phyloP scores from a whole-genome alignment of 1,139 yeast species.

The Suhomyces atakaporum region DNA sequence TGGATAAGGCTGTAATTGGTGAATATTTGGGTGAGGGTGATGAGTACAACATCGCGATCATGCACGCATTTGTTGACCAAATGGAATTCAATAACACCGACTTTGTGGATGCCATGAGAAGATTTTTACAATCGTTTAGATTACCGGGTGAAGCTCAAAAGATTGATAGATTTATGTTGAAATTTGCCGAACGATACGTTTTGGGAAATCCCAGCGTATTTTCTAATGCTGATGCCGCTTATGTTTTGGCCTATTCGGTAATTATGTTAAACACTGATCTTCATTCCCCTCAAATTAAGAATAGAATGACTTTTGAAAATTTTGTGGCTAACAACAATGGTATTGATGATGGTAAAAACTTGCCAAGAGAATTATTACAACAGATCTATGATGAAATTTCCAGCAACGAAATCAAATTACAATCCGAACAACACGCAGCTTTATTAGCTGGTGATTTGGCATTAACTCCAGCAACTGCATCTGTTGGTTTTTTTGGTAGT shows the following conservation, averaged over 20 bases:
- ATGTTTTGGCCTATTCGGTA: conserved; percentile 88
- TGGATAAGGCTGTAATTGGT: conserved; percentile 85
- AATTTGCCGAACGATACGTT: conserved; percentile 90
- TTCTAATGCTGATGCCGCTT: conserved; percentile 93
- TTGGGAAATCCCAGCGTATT: conserved; percentile 84
- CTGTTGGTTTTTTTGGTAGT: conserved; percentile 70
- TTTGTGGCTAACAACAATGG: conserved; percentile 86
- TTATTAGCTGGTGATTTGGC: conserved; percentile 64
- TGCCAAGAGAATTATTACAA: conserved; percentile 72
- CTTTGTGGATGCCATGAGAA: conserved; percentile 85
- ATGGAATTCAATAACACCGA: conserved; percentile 72
- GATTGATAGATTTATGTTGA: conserved; percentile 93
- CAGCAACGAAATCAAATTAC: conserved; percentile 80
- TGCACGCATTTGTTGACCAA: conserved; percentile 92
- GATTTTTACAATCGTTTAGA: conserved; percentile 82
- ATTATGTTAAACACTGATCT: conserved; percentile 92
- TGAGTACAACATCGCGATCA: conserved; percentile 70
- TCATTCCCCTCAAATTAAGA: conserved; percentile 84
- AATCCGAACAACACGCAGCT: conserved; percentile 94
- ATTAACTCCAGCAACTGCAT: conserved; percentile 33
- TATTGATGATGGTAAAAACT: conserved; percentile 87
- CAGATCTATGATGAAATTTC: conserved; percentile 76
- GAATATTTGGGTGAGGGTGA: conserved; percentile 92
- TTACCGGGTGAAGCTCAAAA: conserved; percentile 98
- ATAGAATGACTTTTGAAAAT: conserved; percentile 84